Evolutionary conservation across 441 rosid genomes (phyloP).

Genomic region (Jatropha podagrica): DNA sequence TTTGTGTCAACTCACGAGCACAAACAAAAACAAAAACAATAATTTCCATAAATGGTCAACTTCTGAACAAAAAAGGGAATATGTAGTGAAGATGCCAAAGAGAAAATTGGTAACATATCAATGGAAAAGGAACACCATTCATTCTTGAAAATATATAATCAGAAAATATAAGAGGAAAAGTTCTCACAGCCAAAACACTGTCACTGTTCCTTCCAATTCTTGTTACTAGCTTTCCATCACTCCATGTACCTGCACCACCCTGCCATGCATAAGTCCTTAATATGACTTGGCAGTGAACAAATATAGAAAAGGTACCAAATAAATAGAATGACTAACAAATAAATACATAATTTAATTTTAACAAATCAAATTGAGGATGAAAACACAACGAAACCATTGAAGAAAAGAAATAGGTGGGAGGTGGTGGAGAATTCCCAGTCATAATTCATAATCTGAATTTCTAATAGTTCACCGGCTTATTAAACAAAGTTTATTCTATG

Average conservation of each 20-base stretch:
- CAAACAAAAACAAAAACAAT: neutral
- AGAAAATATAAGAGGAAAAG: constrained; percentile 19
- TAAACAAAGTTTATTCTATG: neutral
- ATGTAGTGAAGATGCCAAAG: neutral
- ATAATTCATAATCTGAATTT: neutral
- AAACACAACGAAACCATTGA: neutral
- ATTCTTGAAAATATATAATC: constrained; percentile 11
- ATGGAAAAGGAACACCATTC: constrained; percentile 6
- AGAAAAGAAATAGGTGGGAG: neutral
- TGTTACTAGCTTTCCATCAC: constrained; percentile 97
- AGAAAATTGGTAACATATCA: neutral
- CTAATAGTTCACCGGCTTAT: neutral
- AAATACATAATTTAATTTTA: neutral
- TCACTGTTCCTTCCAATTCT: constrained; percentile 91
- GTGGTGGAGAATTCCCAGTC: neutral
- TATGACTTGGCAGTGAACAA: constrained; percentile 35
- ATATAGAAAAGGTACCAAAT: constrained; percentile 4
- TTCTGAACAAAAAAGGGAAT: neutral
- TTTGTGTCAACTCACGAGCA: neutral
- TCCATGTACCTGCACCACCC: constrained; percentile 99
- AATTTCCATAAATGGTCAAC: constrained; percentile 7
- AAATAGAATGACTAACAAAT: neutral
- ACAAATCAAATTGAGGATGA: neutral
- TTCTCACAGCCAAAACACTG: constrained; percentile 79
- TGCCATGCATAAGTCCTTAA: constrained; percentile 82